Evolutionary conservation across 106 monocot species (phyloP).

Genomic region (Acanthochlamys bracteata): DNA sequence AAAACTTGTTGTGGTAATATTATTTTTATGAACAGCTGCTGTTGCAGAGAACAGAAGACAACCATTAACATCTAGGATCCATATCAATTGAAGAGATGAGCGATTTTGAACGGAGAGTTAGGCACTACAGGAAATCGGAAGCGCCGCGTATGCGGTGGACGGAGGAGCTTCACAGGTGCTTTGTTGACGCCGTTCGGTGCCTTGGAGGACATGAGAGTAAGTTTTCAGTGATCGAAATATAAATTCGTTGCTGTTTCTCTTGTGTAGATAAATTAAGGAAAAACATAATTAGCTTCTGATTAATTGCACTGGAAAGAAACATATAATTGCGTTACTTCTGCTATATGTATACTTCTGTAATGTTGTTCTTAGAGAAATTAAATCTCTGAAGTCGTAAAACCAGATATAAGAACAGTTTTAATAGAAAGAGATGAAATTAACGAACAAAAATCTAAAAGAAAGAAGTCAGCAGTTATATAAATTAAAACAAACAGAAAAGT

Average conservation of each 20-base stretch:
- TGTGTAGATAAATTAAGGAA: background rate
- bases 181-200: constrained; percentile 45
- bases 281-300: too few relatives aligned
- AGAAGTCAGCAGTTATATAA: too few relatives aligned
- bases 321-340: too few relatives aligned
- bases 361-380: too few relatives aligned
- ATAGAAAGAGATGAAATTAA: too few relatives aligned
- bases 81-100: constrained; percentile 13
- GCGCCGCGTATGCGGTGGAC: constrained; percentile 76
- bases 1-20: background rate
- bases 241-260: background rate
- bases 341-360: too few relatives aligned
- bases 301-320: too few relatives aligned
- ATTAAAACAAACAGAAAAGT: too few relatives aligned
- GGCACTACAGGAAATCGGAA: constrained; percentile 66
- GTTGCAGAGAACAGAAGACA: background rate
- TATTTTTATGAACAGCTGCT: too few relatives aligned
- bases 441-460: too few relatives aligned
- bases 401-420: too few relatives aligned
- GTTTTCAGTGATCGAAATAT: constrained; percentile 10
- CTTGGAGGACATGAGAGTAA: constrained; percentile 71
- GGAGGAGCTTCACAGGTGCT: constrained; percentile 63
- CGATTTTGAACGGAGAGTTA: constrained; percentile 29
- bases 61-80: background rate
- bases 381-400: too few relatives aligned